These are phyloP conservation scores for Aspergillus neoniger DNA, from an alignment of 2,329 filamentous ascomycete genomes.

Conservation along the genomic window DNA sequence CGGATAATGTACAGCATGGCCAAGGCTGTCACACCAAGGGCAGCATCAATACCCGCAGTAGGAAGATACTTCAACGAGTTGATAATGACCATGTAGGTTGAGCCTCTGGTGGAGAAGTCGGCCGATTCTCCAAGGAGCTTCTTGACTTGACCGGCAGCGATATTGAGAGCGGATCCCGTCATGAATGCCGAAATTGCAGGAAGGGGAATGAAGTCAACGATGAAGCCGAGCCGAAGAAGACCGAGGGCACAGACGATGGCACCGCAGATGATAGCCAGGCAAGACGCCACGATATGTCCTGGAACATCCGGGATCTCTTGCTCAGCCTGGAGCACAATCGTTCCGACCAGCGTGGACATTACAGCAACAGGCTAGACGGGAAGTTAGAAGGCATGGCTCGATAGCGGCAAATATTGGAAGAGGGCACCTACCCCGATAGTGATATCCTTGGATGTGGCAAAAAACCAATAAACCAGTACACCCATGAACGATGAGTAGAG, in stretches of 20 bases:
- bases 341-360: conserved; percentile 86
- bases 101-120: conserved; percentile 68
- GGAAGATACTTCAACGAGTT: conserved; percentile 75
- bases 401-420: background rate
- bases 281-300: conserved; percentile 70
- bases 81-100: conserved; percentile 82
- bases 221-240: conserved; percentile 77
- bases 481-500: conserved; percentile 97
- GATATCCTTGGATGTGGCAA: conserved; percentile 97
- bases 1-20: conserved; percentile 76
- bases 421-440: conserved; percentile 76
- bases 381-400: conserved; percentile 3
- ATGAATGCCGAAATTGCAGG: conserved; percentile 92
- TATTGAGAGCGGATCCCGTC: conserved; percentile 92
- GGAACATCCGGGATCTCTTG: conserved; percentile 57
- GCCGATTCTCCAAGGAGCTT: conserved; percentile 73
- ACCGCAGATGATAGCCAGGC: conserved; percentile 75
- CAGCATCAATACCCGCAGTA: conserved; percentile 71
- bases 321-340: conserved; percentile 69
- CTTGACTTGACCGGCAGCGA: conserved; percentile 80
- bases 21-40: conserved; percentile 83
- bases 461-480: conserved; percentile 93
- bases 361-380: conserved; percentile 79
- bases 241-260: conserved; percentile 77
- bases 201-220: conserved; percentile 90